These are phyloP conservation scores for Houttuynia cordata DNA, from an alignment of 164 flowering plant species.

Conservation along the genomic window DNA sequence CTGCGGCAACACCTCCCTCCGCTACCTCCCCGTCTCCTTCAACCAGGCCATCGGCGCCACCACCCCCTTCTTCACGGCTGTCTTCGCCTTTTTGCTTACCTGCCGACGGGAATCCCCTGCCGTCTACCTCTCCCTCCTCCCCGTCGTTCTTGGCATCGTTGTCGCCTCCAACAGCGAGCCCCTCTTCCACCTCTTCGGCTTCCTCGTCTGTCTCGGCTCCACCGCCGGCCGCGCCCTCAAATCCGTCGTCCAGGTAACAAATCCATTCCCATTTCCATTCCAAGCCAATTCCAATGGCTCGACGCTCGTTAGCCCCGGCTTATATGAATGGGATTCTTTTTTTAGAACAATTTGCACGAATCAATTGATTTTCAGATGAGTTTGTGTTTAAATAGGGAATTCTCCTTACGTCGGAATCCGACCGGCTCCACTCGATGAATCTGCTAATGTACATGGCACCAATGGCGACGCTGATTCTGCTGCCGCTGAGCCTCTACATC, in stretches of 20 bases:
- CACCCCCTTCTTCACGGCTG: slow-evolving; percentile 90
- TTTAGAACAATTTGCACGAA: too few species aligned
- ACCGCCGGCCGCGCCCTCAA: slow-evolving; percentile 86
- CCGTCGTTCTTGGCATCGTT: slow-evolving; percentile 82
- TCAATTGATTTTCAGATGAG: too few species aligned
- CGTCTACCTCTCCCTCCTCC: slow-evolving; percentile 68
- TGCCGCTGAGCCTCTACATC: slow-evolving; percentile 60
- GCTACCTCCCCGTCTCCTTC: slow-evolving; percentile 82
- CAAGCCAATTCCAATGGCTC: too few species aligned
- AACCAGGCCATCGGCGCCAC: slow-evolving; percentile 95
- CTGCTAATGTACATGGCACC: slow-evolving; percentile 91
- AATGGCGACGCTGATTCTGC: slow-evolving; percentile 67
- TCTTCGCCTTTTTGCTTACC: slow-evolving; percentile 74
- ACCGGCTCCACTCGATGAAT: slow-evolving; percentile 88
- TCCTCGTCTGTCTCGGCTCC: slow-evolving; percentile 68
- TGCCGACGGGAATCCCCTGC: slow-evolving; percentile 61
- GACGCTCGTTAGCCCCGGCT: too few species aligned
- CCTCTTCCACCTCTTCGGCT: slow-evolving; percentile 67
- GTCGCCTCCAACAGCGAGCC: slow-evolving; percentile 88
- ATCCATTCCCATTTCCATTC: too few species aligned
- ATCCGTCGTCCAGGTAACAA: slow-evolving; percentile 54
- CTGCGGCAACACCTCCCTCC: slow-evolving; percentile 75
- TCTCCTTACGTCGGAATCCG: slow-evolving; percentile 58
- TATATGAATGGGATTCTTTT: too few species aligned
- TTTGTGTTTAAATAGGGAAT: slow-evolving; percentile 22